These are phyloP conservation scores for Crassisporium funariophilum DNA, from an alignment of 768 basidiomycete species.

Conservation along the genomic window DNA sequence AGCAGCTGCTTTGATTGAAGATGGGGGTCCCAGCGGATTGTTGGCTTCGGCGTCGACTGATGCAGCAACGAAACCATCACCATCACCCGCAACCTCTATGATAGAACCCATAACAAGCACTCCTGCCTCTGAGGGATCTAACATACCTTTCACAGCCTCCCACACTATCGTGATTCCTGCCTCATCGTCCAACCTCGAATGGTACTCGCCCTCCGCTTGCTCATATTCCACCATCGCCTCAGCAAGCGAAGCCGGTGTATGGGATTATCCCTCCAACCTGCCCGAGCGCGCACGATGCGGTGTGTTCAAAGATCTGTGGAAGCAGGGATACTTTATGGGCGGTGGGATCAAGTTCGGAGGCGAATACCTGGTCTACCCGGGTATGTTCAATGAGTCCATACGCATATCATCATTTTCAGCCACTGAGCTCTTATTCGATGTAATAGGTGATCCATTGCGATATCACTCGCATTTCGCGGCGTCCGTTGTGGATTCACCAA, in stretches of 20 bases:
- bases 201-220: slow-evolving; percentile 53
- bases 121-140: slow-evolving; percentile 5
- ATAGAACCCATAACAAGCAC: slow-evolving; percentile 8
- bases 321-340: slow-evolving; percentile 85
- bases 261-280: slow-evolving; percentile 70
- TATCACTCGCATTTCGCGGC: slow-evolving; percentile 97
- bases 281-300: slow-evolving; percentile 75
- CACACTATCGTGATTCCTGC: slow-evolving; percentile 71
- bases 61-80: not conserved
- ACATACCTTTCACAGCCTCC: slow-evolving; percentile 28
- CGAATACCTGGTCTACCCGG: slow-evolving; percentile 95
- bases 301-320: slow-evolving; percentile 81
- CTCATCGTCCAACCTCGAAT: slow-evolving; percentile 60
- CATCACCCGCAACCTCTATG: slow-evolving; percentile 12
- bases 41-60: slow-evolving; percentile 2
- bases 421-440: slow-evolving; percentile 26
- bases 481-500: slow-evolving; percentile 70
- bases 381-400: slow-evolving; percentile 36
- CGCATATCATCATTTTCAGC: not conserved
- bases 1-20: slow-evolving; percentile 16
- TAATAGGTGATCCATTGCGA: slow-evolving; percentile 84
- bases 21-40: slow-evolving; percentile 1
- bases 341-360: slow-evolving; percentile 94
- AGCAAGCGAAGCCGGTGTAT: slow-evolving; percentile 70
- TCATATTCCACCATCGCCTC: slow-evolving; percentile 57